Evolutionary conservation across 129 eudicot species (phyloP), one percentile per base, ranked within the genome.

Genomic region (Escallonia rubra): DNA sequence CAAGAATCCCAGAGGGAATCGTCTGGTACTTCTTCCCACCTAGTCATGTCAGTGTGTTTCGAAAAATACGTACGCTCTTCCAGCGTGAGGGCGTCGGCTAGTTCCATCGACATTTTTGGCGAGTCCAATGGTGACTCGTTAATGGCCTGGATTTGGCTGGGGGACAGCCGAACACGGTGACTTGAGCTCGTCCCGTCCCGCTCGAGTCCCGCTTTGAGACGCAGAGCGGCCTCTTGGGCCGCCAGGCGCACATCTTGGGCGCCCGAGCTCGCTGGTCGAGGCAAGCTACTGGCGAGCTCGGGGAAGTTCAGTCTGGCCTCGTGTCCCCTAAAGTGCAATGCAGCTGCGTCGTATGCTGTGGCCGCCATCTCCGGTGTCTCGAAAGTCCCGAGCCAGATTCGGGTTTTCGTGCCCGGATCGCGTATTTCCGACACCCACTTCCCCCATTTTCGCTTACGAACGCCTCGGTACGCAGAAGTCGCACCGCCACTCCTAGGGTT

Each of bases 321-420:
- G 47, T 75, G 78, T 41, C 89, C 89, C 63, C 85, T 63, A 15
- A 84, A 66, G 71, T 84, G 74, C 74, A 84, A 77, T 77, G 85
- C 85, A 2, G 34, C 34, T 23, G 34, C 34, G 34, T 23, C 34
- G 34, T 23, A 23, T 23, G 34, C 34, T 23, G 34, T 63, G 7
- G 89, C 89, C 7, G 89, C 89, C 89, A 84, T 84, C 70, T 84
- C 89, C 3, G 89, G 78, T 15, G 86, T 80, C 76, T 84, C 86
- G 7, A 84, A 84, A 60, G 85, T 84, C 68, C 89, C 89, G 0
- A 84, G 80, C 89, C 89, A 84, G 57, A 84, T 80, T 54, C 89
- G 55, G 0, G 85, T 70, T 13, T 59, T 77, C 57, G 75, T 84
- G 43, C 89, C 81, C 0, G 85, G 86, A 54, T 80, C 89, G 42